These are phyloP conservation scores for Raphanus hybrid DNA, from an alignment of 441 rosid genomes.

Conservation along the genomic window DNA sequence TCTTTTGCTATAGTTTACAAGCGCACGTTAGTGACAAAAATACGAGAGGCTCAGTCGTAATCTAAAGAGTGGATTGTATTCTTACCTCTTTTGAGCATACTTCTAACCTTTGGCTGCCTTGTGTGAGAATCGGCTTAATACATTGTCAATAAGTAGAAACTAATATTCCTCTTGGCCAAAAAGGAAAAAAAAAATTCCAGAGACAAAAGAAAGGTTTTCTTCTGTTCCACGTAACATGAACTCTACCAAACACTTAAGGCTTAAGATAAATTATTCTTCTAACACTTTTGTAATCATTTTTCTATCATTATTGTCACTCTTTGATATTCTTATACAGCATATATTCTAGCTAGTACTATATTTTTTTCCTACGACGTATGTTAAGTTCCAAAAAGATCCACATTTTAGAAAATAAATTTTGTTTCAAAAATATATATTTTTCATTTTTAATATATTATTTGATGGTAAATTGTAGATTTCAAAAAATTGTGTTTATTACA, in stretches of 20 bases:
- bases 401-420: no score
- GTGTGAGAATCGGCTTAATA: not conserved
- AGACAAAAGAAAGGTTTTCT: slow-evolving; percentile 23
- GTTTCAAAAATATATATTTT: no score
- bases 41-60: not conserved
- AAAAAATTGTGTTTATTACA: no score
- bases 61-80: not conserved
- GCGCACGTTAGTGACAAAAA: not conserved
- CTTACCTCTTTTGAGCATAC: not conserved
- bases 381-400: no score
- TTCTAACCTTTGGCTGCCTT: slow-evolving; percentile 10
- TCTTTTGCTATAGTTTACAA: not conserved
- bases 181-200: not conserved
- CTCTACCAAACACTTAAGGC: slow-evolving; percentile 24
- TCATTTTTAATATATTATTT: no score
- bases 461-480: no score
- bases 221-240: slow-evolving; percentile 37
- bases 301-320: slow-evolving; percentile 26
- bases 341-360: not conserved
- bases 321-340: not conserved
- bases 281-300: slow-evolving; percentile 26
- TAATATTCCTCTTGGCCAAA: slow-evolving; percentile 27
- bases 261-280: slow-evolving; percentile 38
- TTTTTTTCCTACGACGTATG: not conserved
- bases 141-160: slow-evolving; percentile 27